Evolutionary conservation across 768 basidiomycete species (phyloP).

Genomic region (Suillus spraguei): DNA sequence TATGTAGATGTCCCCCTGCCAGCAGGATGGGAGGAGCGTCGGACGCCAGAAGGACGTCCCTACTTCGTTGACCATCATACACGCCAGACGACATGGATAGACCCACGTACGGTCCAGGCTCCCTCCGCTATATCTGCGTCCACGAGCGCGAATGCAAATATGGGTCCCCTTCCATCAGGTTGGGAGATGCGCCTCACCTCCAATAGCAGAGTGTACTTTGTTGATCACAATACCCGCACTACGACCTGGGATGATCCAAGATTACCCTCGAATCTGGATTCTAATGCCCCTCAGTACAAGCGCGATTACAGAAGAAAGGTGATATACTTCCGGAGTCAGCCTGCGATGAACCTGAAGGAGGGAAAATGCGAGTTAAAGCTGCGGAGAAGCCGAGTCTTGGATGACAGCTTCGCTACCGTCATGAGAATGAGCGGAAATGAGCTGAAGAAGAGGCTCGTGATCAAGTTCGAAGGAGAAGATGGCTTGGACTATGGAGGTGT

Average conservation of each 20-base stretch:
- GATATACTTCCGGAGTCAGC: slow-evolving; percentile 90
- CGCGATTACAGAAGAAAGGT: slow-evolving; percentile 91
- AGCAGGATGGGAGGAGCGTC: slow-evolving; percentile 90
- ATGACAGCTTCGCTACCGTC: slow-evolving; percentile 83
- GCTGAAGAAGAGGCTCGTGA: slow-evolving; percentile 69
- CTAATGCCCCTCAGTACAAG: slow-evolving; percentile 94
- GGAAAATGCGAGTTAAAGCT: slow-evolving; percentile 91
- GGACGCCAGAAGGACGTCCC: slow-evolving; percentile 83
- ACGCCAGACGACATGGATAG: slow-evolving; percentile 89
- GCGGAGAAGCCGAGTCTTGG: slow-evolving; percentile 76
- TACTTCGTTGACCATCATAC: slow-evolving; percentile 80
- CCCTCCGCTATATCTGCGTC: slow-evolving; percentile 45
- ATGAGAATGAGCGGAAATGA: slow-evolving; percentile 80
- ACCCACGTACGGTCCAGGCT: slow-evolving; percentile 66
- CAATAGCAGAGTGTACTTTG: slow-evolving; percentile 85
- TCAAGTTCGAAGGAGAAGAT: slow-evolving; percentile 80
- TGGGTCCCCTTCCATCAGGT: slow-evolving; percentile 85
- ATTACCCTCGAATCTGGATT: slow-evolving; percentile 78
- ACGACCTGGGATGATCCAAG: slow-evolving; percentile 95
- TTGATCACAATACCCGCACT: slow-evolving; percentile 88
- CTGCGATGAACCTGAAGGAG: slow-evolving; percentile 72
- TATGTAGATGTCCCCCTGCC: slow-evolving; percentile 76
- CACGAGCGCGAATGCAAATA: slow-evolving; percentile 53
- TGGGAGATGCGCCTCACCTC: slow-evolving; percentile 96
- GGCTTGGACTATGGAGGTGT: slow-evolving; percentile 81